Conservation (phyloP, 2,329 filamentous ascomycete genomes). For the Xylariaceae sp. region DNA sequence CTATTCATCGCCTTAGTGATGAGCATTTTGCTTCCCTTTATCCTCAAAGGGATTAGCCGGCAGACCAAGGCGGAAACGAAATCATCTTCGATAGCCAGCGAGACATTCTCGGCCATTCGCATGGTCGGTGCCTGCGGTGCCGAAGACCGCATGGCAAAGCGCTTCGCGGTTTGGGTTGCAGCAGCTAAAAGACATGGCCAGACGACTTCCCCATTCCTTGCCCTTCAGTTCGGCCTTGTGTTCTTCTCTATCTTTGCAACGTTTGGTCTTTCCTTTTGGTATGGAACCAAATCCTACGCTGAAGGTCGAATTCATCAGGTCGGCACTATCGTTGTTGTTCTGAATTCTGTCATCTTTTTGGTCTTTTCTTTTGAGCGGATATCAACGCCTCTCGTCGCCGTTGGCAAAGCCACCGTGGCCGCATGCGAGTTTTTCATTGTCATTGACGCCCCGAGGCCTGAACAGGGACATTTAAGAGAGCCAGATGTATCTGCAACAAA, state of each 20-base stretch:
- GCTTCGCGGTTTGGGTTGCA: conserved; percentile 53
- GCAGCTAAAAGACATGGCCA: conserved; percentile 49
- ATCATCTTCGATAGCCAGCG: conserved; percentile 57
- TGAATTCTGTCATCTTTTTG: conserved; percentile 57
- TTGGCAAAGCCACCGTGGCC: conserved; percentile 54
- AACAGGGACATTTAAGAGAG: conserved; percentile 38
- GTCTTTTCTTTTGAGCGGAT: conserved; percentile 54
- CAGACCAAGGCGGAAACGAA: conserved; percentile 51
- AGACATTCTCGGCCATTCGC: conserved; percentile 55
- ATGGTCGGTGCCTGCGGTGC: conserved; percentile 63
- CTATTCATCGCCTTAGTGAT: conserved; percentile 52
- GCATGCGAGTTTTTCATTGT: conserved; percentile 56
- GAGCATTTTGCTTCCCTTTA: conserved; percentile 48
- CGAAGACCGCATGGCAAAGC: conserved; percentile 48
- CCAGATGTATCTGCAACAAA: conserved; percentile 47
- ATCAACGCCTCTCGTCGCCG: conserved; percentile 55
- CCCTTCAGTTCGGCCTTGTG: conserved; percentile 50
- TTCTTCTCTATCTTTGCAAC: conserved; percentile 52
- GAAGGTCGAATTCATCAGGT: conserved; percentile 46
- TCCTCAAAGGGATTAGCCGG: conserved; percentile 47
- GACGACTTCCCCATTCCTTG: conserved; percentile 47
- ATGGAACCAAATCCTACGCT: conserved; percentile 49
- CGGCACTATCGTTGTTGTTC: conserved; percentile 52
- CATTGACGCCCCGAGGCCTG: conserved; percentile 46
- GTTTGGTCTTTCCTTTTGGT: conserved; percentile 61